phyloP scores from a whole-genome alignment of 352 stramenopile genomes.

The Pseudoperonospora humuli region DNA sequence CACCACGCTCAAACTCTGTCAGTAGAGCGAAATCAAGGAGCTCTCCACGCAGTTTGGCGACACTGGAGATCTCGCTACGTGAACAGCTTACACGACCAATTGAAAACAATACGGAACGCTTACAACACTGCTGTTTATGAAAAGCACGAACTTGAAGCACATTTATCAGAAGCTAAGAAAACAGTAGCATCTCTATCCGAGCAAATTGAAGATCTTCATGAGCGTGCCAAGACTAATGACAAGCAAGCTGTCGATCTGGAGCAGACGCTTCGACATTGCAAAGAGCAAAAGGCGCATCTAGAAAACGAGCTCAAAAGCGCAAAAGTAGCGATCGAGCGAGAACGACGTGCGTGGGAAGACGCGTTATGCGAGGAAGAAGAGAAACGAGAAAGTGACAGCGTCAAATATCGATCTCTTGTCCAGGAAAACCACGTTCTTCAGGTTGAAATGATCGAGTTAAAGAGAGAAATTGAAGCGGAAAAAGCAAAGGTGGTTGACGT shows the following conservation, averaged over 20 bases:
- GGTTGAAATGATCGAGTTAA: conserved; percentile 22
- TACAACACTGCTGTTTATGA: conserved; percentile 19
- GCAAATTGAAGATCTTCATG: conserved; percentile 24
- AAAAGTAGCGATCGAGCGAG: conserved; percentile 17
- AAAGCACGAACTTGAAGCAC: conserved; percentile 38
- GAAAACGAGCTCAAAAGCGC: conserved; percentile 18
- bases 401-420: conserved; percentile 26
- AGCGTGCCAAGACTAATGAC: conserved; percentile 20
- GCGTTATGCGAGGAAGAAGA: conserved; percentile 20
- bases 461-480: conserved; percentile 22
- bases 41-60: conserved; percentile 29
- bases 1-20: conserved; percentile 13
- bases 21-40: conserved; percentile 7
- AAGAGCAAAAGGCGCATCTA: no score
- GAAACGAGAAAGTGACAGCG: conserved; percentile 16
- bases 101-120: conserved; percentile 12
- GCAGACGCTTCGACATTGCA: conserved; percentile 19
- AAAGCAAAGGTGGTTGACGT: no score
- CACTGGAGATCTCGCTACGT: conserved; percentile 31
- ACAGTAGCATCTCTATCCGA: conserved; percentile 30
- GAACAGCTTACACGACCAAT: conserved; percentile 4
- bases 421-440: conserved; percentile 27
- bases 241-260: conserved; percentile 29
- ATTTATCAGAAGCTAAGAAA: conserved; percentile 35
- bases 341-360: conserved; percentile 26